Evolutionary conservation across 108 stramenopile genomes (phyloP).

Genomic region (Pseudonitzschia multiseries): DNA sequence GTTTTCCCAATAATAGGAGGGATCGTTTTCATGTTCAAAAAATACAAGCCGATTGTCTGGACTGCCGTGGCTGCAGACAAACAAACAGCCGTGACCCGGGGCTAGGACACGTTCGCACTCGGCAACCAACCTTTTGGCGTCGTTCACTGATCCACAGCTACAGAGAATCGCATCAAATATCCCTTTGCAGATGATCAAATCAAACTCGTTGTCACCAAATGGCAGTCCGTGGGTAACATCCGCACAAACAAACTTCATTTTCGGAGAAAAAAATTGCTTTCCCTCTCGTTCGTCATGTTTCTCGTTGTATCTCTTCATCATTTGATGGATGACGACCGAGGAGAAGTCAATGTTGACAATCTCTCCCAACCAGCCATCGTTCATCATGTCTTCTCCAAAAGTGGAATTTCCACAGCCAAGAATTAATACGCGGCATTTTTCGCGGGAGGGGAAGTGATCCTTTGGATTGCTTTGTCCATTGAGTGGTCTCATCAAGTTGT

Average conservation of each 20-base stretch:
- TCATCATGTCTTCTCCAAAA: conserved; percentile 66
- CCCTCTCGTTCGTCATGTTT: conserved; percentile 25
- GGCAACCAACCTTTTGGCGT: conserved; percentile 41
- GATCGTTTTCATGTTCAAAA: conserved; percentile 61
- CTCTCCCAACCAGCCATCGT: conserved; percentile 59
- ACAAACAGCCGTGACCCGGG: conserved; percentile 61
- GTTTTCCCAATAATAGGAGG: conserved; percentile 45
- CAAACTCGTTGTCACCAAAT: conserved; percentile 68
- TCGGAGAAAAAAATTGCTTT: conserved; percentile 12
- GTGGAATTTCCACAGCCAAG: conserved; percentile 71
- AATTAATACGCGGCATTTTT: conserved; percentile 51
- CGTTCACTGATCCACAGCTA: conserved; percentile 43
- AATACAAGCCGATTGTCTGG: conserved; percentile 74
- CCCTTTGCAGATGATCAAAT: conserved; percentile 82
- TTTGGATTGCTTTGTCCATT: neutral
- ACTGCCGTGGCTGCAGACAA: conserved; percentile 65
- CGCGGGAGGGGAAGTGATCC: conserved; percentile 47
- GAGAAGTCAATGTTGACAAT: conserved; percentile 80
- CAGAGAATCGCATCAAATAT: conserved; percentile 78
- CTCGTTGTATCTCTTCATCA: conserved; percentile 49
- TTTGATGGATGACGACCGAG: conserved; percentile 65
- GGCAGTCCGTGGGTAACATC: conserved; percentile 69
- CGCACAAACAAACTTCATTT: conserved; percentile 65
- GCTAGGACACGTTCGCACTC: conserved; percentile 68
- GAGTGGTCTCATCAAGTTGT: no score